phyloP scores from a whole-genome alignment of 129 eudicot genomes.

The Erigeron canadensis region DNA sequence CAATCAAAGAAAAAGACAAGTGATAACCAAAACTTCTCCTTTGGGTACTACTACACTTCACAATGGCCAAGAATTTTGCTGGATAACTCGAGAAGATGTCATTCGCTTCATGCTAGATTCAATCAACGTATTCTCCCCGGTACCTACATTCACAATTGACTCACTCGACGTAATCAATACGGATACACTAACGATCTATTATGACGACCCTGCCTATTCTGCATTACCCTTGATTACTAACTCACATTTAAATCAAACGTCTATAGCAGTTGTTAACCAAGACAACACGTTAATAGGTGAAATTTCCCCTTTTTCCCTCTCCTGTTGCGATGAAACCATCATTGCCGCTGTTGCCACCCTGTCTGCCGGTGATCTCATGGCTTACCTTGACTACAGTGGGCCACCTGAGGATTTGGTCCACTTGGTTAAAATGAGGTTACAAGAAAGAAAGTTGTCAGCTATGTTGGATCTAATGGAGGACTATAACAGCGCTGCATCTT shows the following conservation, averaged over 20 bases:
- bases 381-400: constrained; percentile 63
- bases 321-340: constrained; percentile 64
- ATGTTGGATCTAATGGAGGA: constrained; percentile 67
- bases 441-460: constrained; percentile 43
- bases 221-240: constrained; percentile 39
- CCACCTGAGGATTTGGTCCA: constrained; percentile 72
- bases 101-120: constrained; percentile 77
- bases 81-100: constrained; percentile 74
- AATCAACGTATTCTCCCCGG: constrained; percentile 61
- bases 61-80: constrained; percentile 53
- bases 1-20: constrained; percentile 41
- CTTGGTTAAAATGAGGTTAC: constrained; percentile 56
- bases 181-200: constrained; percentile 46
- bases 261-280: constrained; percentile 66
- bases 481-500: constrained; percentile 20
- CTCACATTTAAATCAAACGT: constrained; percentile 51
- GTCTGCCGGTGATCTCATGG: constrained; percentile 80
- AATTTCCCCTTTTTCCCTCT: constrained; percentile 70
- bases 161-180: constrained; percentile 55
- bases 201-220: constrained; percentile 52
- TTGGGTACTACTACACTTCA: constrained; percentile 21
- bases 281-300: constrained; percentile 69
- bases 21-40: constrained; percentile 25
- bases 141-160: constrained; percentile 56
- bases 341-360: constrained; percentile 62